Conservation (phyloP, 2,329 filamentous ascomycete genomes). For the Diaporthe destruens region DNA sequence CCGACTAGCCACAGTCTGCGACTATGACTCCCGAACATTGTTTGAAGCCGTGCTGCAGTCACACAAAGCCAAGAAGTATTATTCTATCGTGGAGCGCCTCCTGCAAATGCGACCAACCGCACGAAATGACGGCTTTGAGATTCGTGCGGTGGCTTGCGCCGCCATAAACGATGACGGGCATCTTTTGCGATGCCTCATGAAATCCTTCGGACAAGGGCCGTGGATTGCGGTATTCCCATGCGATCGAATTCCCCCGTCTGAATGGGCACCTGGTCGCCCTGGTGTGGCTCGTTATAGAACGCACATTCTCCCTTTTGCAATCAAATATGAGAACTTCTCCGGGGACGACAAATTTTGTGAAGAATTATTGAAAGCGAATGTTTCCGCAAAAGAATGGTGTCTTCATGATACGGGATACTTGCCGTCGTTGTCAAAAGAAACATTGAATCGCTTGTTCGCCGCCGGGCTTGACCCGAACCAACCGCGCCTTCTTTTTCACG, state of each 20-base stretch:
- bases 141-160: neutral
- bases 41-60: neutral
- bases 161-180: neutral
- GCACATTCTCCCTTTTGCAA: neutral
- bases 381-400: neutral
- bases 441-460: neutral
- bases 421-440: neutral
- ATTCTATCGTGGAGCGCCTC: neutral
- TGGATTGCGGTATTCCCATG: neutral
- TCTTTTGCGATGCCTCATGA: neutral
- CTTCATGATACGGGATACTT: rapidly evolving
- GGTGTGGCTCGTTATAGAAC: neutral
- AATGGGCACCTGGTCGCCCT: too few species aligned
- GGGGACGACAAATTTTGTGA: neutral
- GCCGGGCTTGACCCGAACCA: neutral
- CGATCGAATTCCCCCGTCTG: neutral
- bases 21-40: neutral
- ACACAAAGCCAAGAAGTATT: too few species aligned
- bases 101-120: neutral
- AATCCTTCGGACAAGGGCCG: neutral
- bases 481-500: rapidly evolving
- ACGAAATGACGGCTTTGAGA: slow-evolving; percentile 5
- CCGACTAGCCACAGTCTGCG: neutral
- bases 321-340: rapidly evolving
- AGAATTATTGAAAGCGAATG: neutral